Base-by-base conservation (phyloP, 2,329 filamentous ascomycete species). In the Hirsutella thompsonii region DNA sequence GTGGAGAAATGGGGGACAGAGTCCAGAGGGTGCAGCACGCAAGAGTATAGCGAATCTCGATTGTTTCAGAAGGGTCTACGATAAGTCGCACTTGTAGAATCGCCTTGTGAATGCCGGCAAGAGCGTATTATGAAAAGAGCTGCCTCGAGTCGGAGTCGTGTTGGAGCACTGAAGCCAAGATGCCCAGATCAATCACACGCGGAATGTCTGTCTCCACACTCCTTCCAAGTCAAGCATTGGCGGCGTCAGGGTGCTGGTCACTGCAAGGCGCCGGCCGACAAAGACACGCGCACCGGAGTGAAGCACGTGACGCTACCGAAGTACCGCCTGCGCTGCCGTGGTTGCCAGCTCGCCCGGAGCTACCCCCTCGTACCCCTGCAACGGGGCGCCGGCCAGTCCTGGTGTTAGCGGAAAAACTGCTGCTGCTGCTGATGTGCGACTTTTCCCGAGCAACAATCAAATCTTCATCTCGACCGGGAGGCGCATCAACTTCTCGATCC, bases 391-490 rank as follows among this genome's bases (percentile, higher is more conserved):
- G 48, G 26, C 19, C 11, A 14, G 35, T n/a, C n/a, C n/a, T n/a
- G n/a, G n/a, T 21, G 20, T 13, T 36, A 41, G 45, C 49, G 57
- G 58, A 63, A 63, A 65, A 64, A 60, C 35, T 38, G 28, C 26
- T 38, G 59, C 35, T 38, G 28, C 26, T 38, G 18, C 59, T 62
- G 36, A 41, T 29, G 42, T 35, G 62, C 64, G 63, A 67, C 59
- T 66, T 67, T 66, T 66, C 62, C 64, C 63, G 63, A 66, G 28
- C 37, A 32, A 32, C 37, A 59, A 55, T 55, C 55, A 64, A 62
- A 61, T 54, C 61, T 61, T 64, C 56, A 56, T 49, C 54, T 54
- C 53, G 53, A 52, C 52, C 51, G 56, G 54, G 54, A 56, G 55
- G 58, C 58, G 52, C 52, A 59, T 54, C 55, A 60, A 59, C 63